Conservation (phyloP, 78 protist genomes). For the Chrysochromulina parva region DNA sequence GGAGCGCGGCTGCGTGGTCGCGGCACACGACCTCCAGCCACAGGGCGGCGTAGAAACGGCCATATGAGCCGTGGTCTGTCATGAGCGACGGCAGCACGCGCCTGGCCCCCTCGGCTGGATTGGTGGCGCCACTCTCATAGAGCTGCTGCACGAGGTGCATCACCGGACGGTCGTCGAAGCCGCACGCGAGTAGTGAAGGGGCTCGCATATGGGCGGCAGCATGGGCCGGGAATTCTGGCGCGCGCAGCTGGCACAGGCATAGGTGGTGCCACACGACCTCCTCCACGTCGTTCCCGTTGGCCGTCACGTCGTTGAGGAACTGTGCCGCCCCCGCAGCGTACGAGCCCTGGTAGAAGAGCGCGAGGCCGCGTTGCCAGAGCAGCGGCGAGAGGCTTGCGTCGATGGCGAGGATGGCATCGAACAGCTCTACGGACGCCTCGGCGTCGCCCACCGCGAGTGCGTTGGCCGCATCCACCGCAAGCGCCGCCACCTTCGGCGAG, state of each 20-base stretch:
- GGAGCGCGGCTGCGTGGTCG: no score
- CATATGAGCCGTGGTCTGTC: background rate
- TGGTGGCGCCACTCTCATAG: background rate
- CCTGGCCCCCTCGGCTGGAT: background rate
- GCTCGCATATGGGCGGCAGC: no score
- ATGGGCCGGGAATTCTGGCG: background rate
- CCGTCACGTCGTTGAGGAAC: background rate
- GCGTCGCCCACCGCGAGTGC: no score
- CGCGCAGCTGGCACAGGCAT: background rate
- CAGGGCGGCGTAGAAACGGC: background rate
- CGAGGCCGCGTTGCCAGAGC: constrained; percentile 20
- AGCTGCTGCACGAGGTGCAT: background rate
- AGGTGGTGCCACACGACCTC: background rate
- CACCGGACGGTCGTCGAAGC: constrained; percentile 13
- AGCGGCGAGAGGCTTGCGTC: background rate
- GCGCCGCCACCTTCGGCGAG: no score
- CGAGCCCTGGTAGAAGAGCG: background rate
- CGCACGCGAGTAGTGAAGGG: no score
- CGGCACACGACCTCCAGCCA: no score
- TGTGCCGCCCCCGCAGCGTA: background rate
- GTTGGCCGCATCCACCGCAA: no score
- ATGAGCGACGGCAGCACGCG: background rate
- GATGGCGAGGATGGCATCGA: background rate
- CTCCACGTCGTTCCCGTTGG: background rate
- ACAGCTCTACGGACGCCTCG: background rate